Conservation (phyloP, 345 rosid genomes). For the Ceriops zippeliana region DNA sequence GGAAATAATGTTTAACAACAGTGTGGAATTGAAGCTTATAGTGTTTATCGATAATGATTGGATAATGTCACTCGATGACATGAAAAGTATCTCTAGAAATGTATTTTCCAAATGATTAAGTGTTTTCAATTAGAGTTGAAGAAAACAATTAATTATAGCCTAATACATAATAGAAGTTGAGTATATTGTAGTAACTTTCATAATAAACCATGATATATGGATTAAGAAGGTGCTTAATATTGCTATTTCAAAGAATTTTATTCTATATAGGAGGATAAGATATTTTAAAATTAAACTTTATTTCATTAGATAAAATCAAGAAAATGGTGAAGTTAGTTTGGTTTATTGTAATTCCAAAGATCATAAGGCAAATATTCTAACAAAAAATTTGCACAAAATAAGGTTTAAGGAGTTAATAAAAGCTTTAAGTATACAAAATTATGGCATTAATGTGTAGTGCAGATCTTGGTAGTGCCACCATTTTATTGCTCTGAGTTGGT, state of each 20-base stretch:
- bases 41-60: background rate
- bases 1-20: background rate
- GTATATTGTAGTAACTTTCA: no score
- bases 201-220: no score
- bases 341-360: background rate
- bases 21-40: background rate
- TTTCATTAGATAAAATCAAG: background rate
- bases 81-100: background rate
- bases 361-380: background rate
- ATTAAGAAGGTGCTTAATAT: no score
- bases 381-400: background rate
- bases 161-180: background rate
- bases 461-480: no score
- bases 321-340: background rate
- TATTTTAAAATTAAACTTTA: background rate
- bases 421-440: no score
- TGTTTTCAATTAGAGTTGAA: background rate
- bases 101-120: fast-evolving
- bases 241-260: background rate
- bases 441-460: no score
- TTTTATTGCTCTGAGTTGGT: no score
- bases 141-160: background rate
- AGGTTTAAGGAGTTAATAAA: background rate
- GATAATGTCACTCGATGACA: background rate
- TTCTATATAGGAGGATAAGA: background rate